Conservation (phyloP, 441 rosid genomes). For the Jatropha multifida region DNA sequence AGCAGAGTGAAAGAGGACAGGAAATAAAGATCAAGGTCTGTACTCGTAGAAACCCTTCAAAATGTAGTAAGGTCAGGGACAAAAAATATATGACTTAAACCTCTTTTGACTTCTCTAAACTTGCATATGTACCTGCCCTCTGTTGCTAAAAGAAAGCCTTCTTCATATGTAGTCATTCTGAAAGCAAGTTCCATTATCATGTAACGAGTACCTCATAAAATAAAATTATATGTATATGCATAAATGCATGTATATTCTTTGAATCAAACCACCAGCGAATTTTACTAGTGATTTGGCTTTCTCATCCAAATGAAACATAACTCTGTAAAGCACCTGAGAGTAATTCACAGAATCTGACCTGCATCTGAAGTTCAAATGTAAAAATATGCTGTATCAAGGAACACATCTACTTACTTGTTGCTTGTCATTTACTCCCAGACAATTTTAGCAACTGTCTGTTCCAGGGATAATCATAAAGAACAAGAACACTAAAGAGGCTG, state of each 20-base stretch:
- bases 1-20: background rate
- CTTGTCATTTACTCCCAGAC: background rate
- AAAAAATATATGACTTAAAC: background rate
- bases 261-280: background rate
- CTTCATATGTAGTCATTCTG: background rate
- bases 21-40: background rate
- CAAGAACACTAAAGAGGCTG: too few relatives aligned
- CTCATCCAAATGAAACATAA: background rate
- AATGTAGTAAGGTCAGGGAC: background rate
- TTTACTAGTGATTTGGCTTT: background rate
- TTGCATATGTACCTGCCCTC: too few relatives aligned
- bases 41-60: background rate
- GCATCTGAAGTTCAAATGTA: background rate
- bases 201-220: background rate
- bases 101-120: background rate
- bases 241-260: background rate
- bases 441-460: background rate
- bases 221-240: background rate
- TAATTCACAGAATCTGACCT: background rate
- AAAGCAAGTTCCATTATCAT: background rate
- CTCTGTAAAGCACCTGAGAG: background rate
- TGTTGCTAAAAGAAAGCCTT: background rate
- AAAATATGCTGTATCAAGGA: background rate
- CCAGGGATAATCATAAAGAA: background rate
- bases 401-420: background rate